These are phyloP conservation scores for Mortierella sp. DNA, from an alignment of 371 early-diverging fungal genomes.

Conservation along the genomic window DNA sequence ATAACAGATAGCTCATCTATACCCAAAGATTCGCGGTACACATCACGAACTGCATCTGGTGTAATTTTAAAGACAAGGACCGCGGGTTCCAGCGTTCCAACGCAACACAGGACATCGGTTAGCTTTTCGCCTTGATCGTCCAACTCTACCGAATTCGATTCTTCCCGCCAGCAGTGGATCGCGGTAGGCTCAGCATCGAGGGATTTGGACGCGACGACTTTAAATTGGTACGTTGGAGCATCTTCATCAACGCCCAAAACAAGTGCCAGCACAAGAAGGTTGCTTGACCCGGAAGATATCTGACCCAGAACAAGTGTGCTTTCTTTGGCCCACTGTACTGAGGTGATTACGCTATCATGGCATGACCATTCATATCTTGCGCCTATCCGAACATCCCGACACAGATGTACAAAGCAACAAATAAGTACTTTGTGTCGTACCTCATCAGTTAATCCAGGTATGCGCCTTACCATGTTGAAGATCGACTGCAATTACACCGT, in stretches of 20 bases:
- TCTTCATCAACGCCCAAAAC: background rate
- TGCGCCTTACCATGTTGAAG: constrained; percentile 13
- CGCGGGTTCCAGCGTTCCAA: constrained; percentile 45
- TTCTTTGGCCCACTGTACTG: constrained; percentile 31
- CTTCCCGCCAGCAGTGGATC: constrained; percentile 30
- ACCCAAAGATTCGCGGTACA: constrained; percentile 38
- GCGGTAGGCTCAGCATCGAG: constrained; percentile 38
- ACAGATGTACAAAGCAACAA: too few relatives aligned
- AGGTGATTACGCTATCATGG: constrained; percentile 11
- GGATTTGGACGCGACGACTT: background rate
- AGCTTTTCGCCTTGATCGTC: background rate
- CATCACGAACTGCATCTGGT: constrained; percentile 5
- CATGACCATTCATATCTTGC: constrained; percentile 4
- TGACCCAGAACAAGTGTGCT: constrained; percentile 21
- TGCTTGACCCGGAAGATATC: constrained; percentile 13
- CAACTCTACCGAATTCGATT: background rate
- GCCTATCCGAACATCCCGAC: constrained; percentile 6
- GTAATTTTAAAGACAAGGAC: constrained; percentile 22
- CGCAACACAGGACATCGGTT: constrained; percentile 16
- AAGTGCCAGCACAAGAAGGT: constrained; percentile 25
- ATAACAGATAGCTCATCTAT: background rate
- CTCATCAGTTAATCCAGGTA: too few relatives aligned
- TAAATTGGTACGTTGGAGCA: background rate
- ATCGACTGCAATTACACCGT: constrained; percentile 23
- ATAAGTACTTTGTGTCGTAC: too few relatives aligned